phyloP scores from a whole-genome alignment of 78 protist genomes.

The Dictyostelium firmibasis region DNA sequence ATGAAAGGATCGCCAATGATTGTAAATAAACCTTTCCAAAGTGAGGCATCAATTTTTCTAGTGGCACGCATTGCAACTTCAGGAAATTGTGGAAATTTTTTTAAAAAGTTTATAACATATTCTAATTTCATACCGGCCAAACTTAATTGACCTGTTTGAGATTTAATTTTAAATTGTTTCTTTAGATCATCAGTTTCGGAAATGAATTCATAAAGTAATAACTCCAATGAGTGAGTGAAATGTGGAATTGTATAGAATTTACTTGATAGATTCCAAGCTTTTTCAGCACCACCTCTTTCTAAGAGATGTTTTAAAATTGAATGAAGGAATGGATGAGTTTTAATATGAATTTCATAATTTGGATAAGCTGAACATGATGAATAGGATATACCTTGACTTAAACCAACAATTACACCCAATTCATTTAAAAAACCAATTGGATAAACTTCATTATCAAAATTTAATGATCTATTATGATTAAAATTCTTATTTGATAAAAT shows the following conservation, averaged over 20 bases:
- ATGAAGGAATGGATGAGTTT: slow-evolving; percentile 84
- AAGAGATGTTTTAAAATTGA: slow-evolving; percentile 78
- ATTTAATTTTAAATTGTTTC: not conserved
- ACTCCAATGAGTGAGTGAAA: slow-evolving; percentile 80
- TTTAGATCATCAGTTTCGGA: slow-evolving; percentile 19
- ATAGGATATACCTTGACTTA: slow-evolving; percentile 70
- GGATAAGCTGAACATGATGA: slow-evolving; percentile 65
- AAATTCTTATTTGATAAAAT: slow-evolving; percentile 12
- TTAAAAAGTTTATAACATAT: slow-evolving; percentile 57
- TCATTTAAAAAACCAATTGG: slow-evolving; percentile 79
- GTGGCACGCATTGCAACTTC: slow-evolving; percentile 74
- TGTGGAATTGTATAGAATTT: slow-evolving; percentile 74
- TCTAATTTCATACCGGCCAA: not conserved
- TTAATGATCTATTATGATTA: slow-evolving; percentile 47
- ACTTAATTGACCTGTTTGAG: not conserved
- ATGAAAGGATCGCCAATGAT: slow-evolving; percentile 59
- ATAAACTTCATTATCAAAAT: slow-evolving; percentile 78
- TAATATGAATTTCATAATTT: slow-evolving; percentile 71
- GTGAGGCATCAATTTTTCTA: slow-evolving; percentile 65
- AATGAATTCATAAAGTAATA: slow-evolving; percentile 60
- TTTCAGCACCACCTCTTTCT: slow-evolving; percentile 62
- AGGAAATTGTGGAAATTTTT: slow-evolving; percentile 75
- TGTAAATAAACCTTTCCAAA: slow-evolving; percentile 30
- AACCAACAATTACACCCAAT: slow-evolving; percentile 79
- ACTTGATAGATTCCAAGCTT: slow-evolving; percentile 52